Evolutionary conservation across 2,329 filamentous ascomycete genomes (phyloP).

Genomic region (Parastagonospora nodorum): DNA sequence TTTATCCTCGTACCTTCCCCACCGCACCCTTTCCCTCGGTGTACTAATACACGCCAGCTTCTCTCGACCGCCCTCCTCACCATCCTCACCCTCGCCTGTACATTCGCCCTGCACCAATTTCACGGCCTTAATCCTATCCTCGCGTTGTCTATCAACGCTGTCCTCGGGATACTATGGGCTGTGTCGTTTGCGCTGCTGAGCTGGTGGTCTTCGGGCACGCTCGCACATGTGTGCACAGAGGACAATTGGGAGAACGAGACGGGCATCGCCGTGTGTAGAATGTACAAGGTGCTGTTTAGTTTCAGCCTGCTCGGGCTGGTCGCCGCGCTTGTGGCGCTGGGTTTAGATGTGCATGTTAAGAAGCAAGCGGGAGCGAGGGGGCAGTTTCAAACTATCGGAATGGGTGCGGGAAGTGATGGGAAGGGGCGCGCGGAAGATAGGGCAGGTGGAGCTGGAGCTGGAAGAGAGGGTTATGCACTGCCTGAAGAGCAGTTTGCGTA

Average conservation of each 20-base stretch:
- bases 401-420: constrained; percentile 39
- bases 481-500: constrained; percentile 52
- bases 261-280: constrained; percentile 61
- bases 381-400: constrained; percentile 55
- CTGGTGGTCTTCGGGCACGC: constrained; percentile 60
- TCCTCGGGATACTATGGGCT: constrained; percentile 58
- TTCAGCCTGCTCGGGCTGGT: constrained; percentile 58
- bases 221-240: constrained; percentile 57
- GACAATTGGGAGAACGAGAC: constrained; percentile 59
- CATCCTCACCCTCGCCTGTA: constrained; percentile 59
- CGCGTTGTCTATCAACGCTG: constrained; percentile 56
- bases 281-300: constrained; percentile 65
- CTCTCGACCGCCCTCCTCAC: constrained; percentile 49
- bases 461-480: constrained; percentile 46
- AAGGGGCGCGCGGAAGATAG: constrained; percentile 20
- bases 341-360: constrained; percentile 57
- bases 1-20: constrained; percentile 59
- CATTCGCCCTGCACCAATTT: constrained; percentile 57
- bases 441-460: not conserved
- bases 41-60: constrained; percentile 49
- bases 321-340: constrained; percentile 53
- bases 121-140: constrained; percentile 58
- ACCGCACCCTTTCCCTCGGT: not conserved
- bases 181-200: constrained; percentile 58
- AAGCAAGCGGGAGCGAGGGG: constrained; percentile 50